phyloP scores from a whole-genome alignment of 495 filamentous ascomycete species.

The Durotheca rogersii region DNA sequence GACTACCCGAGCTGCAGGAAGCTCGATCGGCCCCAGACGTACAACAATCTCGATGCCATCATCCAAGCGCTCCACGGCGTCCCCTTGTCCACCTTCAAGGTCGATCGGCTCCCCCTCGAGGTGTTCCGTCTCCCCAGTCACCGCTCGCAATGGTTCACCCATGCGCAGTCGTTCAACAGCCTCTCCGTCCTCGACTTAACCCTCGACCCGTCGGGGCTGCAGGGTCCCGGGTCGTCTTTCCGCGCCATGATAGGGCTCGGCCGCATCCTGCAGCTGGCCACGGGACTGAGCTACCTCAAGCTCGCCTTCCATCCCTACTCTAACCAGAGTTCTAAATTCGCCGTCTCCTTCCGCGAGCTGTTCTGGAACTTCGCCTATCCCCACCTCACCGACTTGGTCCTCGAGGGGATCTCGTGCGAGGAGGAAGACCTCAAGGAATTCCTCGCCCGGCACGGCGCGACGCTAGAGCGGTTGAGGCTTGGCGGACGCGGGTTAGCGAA shows the following conservation, averaged over 20 bases:
- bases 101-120: conserved; percentile 50
- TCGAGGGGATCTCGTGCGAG: conserved; percentile 46
- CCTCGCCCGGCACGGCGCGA: conserved; percentile 42
- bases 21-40: conserved; percentile 42
- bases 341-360: conserved; percentile 42
- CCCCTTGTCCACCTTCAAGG: conserved; percentile 41
- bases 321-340: conserved; percentile 44
- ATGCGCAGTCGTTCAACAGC: conserved; percentile 43
- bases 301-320: conserved; percentile 49
- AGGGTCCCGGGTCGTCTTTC: conserved; percentile 39
- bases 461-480: conserved; percentile 44
- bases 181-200: conserved; percentile 43
- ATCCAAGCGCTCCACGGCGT: conserved; percentile 45
- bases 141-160: conserved; percentile 47
- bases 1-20: conserved; percentile 45
- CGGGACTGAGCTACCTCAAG: conserved; percentile 39
- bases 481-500: conserved; percentile 48
- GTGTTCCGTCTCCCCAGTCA: conserved; percentile 42
- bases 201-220: conserved; percentile 39
- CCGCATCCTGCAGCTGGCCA: conserved; percentile 44
- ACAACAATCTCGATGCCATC: conserved; percentile 47
- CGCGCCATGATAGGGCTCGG: conserved; percentile 48
- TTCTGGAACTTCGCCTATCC: conserved; percentile 41
- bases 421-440: conserved; percentile 49
- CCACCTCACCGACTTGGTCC: conserved; percentile 44